Evolutionary conservation across 371 early-diverging fungal species (phyloP), one percentile per base, ranked within the genome.

Genomic region (Mucor racemosus): DNA sequence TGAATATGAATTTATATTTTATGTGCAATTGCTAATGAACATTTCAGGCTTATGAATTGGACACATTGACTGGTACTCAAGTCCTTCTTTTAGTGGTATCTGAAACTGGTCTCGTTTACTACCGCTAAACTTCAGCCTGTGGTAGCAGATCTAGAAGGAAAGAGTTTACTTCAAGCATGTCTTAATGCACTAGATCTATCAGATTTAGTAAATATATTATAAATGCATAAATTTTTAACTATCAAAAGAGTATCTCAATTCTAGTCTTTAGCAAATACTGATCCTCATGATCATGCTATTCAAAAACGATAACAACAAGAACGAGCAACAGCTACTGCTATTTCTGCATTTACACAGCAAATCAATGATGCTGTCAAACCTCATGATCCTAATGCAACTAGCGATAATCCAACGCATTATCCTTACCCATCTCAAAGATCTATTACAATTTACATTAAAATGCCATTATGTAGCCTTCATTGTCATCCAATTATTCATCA

Each of bases 91-190:
- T 99, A 44, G 94, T 99, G 7, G 98, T 98, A 17, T 95, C 97
- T 7, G 99, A 97, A 77, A 97, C 96, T 26, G 99, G 99, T 26
- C 91, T 97, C 68, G 99, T 99, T 97, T 77, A 97, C 99, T 10
- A 98, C 99, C 4, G 91, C 94, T 21, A 98, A 97, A 80, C 84
- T 99, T 40, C 95, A 97, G 78, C 96, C 97, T 10, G 83, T 99
- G 21, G 95, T 99, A 31, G 93, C 95, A 17, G 91, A 95, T 75
- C 87, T 95, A 13, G 97, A 96, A 70, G 97, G 97, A 53, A 94
- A 95, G 76, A 92, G 92, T 71, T 81, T 98, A 36, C 98, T 99
- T 66, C 97, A 98, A 77, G 83, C 92, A 14, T 99, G 98, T 76
- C 80, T 99, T 58, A 96, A 96, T 73, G 89, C 92, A 14, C 91